A percentile compares a stretch with the other conserved stretches of the same genome.
Conservation (phyloP, 192 early-diverging fungal genomes). For the Rhizoclosmatium globosum region DNA sequence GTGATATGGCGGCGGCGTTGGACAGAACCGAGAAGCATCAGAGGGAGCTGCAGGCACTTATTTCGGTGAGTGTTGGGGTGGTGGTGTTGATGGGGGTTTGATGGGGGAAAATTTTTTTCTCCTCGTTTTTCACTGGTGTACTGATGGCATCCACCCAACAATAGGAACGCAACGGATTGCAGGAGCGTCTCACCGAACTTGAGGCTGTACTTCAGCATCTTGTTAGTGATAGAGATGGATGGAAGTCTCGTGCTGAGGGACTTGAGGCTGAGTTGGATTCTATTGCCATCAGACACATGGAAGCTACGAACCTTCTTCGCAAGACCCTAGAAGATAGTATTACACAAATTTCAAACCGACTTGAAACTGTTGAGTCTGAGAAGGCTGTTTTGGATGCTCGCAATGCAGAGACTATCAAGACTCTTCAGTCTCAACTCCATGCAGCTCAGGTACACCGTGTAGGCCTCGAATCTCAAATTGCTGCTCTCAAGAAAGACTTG, state of each 20-base stretch:
- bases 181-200: conserved; percentile 7
- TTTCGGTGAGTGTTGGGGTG: conserved; percentile 4
- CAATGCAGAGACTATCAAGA: conserved; percentile 7
- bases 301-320: not conserved
- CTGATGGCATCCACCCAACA: not conserved
- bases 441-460: not conserved
- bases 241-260: conserved; percentile 20
- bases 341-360: not conserved
- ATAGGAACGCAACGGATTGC: conserved; percentile 17
- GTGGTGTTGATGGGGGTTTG: not conserved
- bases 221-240: conserved; percentile 20
- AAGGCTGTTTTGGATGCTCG: conserved; percentile 6
- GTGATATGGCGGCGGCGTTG: conserved; percentile 30
- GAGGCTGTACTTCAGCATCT: conserved; percentile 28
- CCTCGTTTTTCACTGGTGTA: not conserved
- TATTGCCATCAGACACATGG: not conserved
- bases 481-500: conserved; percentile 6
- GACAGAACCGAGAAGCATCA: conserved; percentile 33
- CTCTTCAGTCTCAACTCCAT: not conserved
- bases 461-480: not conserved
- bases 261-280: conserved; percentile 2
- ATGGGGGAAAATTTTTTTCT: not conserved
- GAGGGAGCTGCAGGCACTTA: conserved; percentile 13
- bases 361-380: not conserved
- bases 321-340: conserved; percentile 12